A percentile compares a stretch with the other conserved stretches of the same genome.
These are phyloP conservation scores for Boletus sp. DNA, from an alignment of 768 basidiomycete genomes.

Conservation along the genomic window DNA sequence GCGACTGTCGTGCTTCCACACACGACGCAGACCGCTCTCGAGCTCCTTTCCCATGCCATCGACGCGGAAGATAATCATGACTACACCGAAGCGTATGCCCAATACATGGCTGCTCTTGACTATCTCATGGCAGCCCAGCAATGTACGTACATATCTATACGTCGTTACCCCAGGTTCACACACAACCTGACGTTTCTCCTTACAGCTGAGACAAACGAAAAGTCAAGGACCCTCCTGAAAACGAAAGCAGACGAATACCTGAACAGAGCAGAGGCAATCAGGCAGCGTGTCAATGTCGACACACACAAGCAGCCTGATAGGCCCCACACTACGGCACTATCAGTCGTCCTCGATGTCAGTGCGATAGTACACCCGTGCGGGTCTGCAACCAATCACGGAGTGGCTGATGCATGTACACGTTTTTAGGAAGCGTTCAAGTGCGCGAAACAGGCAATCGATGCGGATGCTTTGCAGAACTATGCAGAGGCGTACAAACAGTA, in stretches of 20 bases:
- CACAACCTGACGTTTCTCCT: neutral
- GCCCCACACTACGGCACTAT: constrained; percentile 2
- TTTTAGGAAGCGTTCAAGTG: constrained; percentile 75
- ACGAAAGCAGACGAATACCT: constrained; percentile 19
- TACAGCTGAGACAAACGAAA: constrained; percentile 17
- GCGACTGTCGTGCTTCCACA: neutral
- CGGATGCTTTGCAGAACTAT: constrained; percentile 87
- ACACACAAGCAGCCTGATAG: neutral
- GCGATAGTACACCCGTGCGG: neutral
- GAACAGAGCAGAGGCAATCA: constrained; percentile 15
- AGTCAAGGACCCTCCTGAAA: constrained; percentile 15
- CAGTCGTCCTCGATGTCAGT: constrained; percentile 17
- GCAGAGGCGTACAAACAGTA: constrained; percentile 91
- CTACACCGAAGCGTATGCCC: constrained; percentile 88
- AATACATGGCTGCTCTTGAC: constrained; percentile 90
- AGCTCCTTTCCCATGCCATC: constrained; percentile 85
- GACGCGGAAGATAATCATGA: constrained; percentile 86
- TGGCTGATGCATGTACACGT: neutral
- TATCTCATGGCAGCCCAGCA: constrained; percentile 97
- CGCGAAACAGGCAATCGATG: constrained; percentile 85
- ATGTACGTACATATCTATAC: constrained; percentile 43
- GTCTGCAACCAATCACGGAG: neutral
- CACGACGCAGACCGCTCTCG: constrained; percentile 61
- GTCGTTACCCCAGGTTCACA: neutral
- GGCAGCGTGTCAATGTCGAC: neutral